Conservation (phyloP, 2,329 filamentous ascomycete genomes). For the Aspergillus nomiae region DNA sequence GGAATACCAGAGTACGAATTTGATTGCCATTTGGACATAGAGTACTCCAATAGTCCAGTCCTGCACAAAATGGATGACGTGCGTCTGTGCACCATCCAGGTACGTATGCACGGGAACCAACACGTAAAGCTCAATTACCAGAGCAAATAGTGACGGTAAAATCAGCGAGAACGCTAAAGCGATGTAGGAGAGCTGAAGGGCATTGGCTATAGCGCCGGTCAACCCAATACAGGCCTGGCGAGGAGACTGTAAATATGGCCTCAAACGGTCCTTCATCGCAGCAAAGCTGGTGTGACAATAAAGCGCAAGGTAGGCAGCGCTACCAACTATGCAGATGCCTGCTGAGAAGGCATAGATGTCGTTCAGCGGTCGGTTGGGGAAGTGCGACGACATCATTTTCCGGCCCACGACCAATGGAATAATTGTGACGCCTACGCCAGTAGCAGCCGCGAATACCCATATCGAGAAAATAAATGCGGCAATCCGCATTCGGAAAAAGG, state of each 20-base stretch:
- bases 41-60: slow-evolving; percentile 92
- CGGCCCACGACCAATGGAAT: slow-evolving; percentile 84
- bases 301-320: slow-evolving; percentile 62
- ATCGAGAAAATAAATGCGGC: slow-evolving; percentile 84
- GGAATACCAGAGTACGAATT: slow-evolving; percentile 68
- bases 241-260: slow-evolving; percentile 33
- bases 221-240: slow-evolving; percentile 28
- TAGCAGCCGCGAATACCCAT: slow-evolving; percentile 89
- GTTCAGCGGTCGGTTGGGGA: slow-evolving; percentile 76
- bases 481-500: slow-evolving; percentile 77
- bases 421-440: slow-evolving; percentile 82
- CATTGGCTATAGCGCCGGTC: slow-evolving; percentile 29
- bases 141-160: slow-evolving; percentile 76
- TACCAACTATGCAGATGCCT: slow-evolving; percentile 79
- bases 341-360: slow-evolving; percentile 96
- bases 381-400: slow-evolving; percentile 69
- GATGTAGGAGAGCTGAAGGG: slow-evolving; percentile 68
- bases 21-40: slow-evolving; percentile 78
- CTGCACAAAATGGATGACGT: slow-evolving; percentile 77
- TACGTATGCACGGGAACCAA: slow-evolving; percentile 85
- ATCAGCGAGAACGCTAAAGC: slow-evolving; percentile 74
- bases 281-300: slow-evolving; percentile 42
- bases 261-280: slow-evolving; percentile 26
- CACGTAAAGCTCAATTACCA: slow-evolving; percentile 84
- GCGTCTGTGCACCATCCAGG: slow-evolving; percentile 46